A percentile compares a stretch with the other conserved stretches of the same genome.
Evolutionary conservation across 257 asterid species (phyloP).

Genomic region (Orobanche coerulescens): DNA sequence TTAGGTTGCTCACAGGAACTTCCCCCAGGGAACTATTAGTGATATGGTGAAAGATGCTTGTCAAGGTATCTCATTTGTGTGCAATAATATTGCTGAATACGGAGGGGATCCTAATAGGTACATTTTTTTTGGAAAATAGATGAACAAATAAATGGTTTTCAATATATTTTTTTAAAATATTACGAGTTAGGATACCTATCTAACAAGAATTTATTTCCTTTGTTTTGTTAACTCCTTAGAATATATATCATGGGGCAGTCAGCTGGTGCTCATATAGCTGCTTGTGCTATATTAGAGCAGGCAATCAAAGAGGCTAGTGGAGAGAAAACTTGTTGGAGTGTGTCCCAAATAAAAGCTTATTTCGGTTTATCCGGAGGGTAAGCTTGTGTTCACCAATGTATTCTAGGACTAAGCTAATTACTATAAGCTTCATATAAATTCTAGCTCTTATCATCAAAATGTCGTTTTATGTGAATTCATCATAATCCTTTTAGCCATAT

Average conservation of each 20-base stretch:
- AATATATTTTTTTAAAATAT: background rate
- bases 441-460: background rate
- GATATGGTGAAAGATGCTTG: slow-evolving; percentile 96
- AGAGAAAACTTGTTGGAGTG: slow-evolving; percentile 72
- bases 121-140: no score
- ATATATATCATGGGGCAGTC: slow-evolving; percentile 96
- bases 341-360: slow-evolving; percentile 76
- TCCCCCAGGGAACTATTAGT: slow-evolving; percentile 94
- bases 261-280: slow-evolving; percentile 96
- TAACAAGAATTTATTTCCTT: slow-evolving; percentile 6
- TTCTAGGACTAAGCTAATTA: background rate
- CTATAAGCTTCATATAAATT: background rate
- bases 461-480: no score
- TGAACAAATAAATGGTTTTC: background rate
- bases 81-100: slow-evolving; percentile 82
- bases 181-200: background rate
- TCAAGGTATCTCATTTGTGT: slow-evolving; percentile 84
- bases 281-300: slow-evolving; percentile 84
- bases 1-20: slow-evolving; percentile 58
- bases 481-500: no score
- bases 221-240: slow-evolving; percentile 29
- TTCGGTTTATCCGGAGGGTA: slow-evolving; percentile 98
- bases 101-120: slow-evolving; percentile 99
- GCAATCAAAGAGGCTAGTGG: slow-evolving; percentile 82
- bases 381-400: slow-evolving; percentile 21